Evolutionary conservation across 352 stramenopile genomes (phyloP), one percentile per base, ranked within the genome.

Genomic region (Pythium coloratum): DNA sequence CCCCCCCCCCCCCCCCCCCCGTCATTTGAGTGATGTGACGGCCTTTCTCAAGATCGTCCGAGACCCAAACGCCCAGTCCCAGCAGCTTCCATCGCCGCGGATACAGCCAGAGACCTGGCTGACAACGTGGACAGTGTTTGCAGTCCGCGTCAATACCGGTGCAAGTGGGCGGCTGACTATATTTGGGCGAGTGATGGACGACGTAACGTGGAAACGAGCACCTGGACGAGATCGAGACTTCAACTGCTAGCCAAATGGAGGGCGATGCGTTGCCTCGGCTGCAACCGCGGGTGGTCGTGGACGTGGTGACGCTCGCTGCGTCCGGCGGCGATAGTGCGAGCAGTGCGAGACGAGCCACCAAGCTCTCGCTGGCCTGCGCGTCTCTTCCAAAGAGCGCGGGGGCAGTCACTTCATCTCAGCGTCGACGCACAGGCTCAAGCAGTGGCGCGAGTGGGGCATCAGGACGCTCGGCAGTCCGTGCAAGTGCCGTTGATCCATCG

Each of bases 331-430:
- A 20, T n/a, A 38, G n/a, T 6, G 36, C n/a, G 3, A 51, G 4
- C 26, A 26, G 9, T 30, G 49, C 34, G 2, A 38, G 44, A 13
- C 58, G 44, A 54, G 24, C 36, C 13, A 12, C 40, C 26, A 46
- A 53, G 56, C 10, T 53, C 24, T 28, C n/a, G 10, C 54, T 13
- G n/a, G 30, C 13, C 12, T 30, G 54, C 13, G 26, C 54, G 18
- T 59, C 28, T 36, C 33, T 66, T 38, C 73, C 70, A 46, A 73
- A 75, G 66, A 80, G 73, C 67, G 73, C 70, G n/a, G 69, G 59
- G 9, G 59, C 69, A 49, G 18, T 49, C 14, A 55, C 44, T 20
- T 75, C 70, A 10, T 16, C 46, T 47, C 50, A 49, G 12, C 67
- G 67, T 56, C 62, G 60, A 8, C 46, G 28, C 10, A 58, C 57